Evolutionary conservation across 352 stramenopile genomes (phyloP).

Genomic region (Globisporangium nagaii): DNA sequence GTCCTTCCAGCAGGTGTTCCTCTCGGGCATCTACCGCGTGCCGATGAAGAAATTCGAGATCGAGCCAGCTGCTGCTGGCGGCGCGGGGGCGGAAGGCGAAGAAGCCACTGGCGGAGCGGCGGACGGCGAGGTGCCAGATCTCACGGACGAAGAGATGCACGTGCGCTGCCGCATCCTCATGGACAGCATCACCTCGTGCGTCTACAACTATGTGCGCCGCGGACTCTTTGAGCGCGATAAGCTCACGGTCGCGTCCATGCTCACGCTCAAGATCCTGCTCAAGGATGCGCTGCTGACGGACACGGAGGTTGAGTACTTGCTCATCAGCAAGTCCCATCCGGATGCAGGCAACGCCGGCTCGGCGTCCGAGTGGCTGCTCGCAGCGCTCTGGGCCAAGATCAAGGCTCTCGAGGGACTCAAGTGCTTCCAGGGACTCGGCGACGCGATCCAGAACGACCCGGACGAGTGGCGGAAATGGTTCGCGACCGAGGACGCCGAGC

Average conservation of each 20-base stretch:
- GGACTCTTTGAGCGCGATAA: conserved; percentile 95
- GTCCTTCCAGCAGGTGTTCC: conserved; percentile 94
- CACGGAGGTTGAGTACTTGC: conserved; percentile 89
- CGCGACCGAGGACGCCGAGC: conserved; percentile 92
- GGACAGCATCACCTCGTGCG: conserved; percentile 91
- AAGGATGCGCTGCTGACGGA: conserved; percentile 81
- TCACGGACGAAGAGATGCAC: conserved; percentile 89
- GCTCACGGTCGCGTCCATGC: conserved; percentile 92
- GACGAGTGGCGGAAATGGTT: conserved; percentile 98
- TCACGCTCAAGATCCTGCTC: conserved; percentile 92
- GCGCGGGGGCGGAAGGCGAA: conserved; percentile 12
- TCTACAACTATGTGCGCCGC: conserved; percentile 95
- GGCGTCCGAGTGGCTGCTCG: conserved; percentile 91
- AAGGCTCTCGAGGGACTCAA: conserved; percentile 92
- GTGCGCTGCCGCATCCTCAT: conserved; percentile 82
- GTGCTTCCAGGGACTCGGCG: conserved; percentile 89
- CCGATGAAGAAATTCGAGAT: conserved; percentile 40
- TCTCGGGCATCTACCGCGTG: conserved; percentile 92
- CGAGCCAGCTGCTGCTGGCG: neutral
- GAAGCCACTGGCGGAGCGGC: conserved; percentile 4
- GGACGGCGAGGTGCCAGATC: conserved; percentile 27
- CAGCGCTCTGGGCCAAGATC: conserved; percentile 87
- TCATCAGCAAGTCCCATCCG: conserved; percentile 80
- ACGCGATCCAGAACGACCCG: conserved; percentile 95
- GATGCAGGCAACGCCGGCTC: conserved; percentile 92